Evolutionary conservation across 2,329 filamentous ascomycete species (phyloP).

Genomic region (Penicillium oxalicum): DNA sequence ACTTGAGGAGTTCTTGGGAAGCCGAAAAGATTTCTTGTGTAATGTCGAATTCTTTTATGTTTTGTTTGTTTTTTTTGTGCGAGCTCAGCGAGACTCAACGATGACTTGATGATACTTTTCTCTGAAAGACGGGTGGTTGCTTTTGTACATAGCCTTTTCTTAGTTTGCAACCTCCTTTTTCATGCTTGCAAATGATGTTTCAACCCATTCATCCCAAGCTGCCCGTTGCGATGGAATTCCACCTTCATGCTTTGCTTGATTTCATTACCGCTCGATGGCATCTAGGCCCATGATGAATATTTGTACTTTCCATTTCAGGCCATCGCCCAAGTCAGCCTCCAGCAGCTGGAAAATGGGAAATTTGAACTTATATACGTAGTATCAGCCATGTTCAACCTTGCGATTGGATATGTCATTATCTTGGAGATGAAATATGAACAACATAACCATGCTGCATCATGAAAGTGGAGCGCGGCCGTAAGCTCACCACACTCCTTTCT

Average conservation of each 20-base stretch:
- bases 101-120: background rate
- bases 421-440: too few species aligned
- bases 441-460: too few species aligned
- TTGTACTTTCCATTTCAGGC: conserved; percentile 1
- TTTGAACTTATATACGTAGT: background rate
- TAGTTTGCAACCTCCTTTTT: conserved; percentile 4
- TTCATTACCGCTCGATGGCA: conserved; percentile 10
- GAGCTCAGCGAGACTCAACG: background rate
- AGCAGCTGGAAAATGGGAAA: conserved; percentile 3
- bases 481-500: too few species aligned
- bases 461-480: too few species aligned
- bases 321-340: conserved; percentile 6
- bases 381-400: too few species aligned
- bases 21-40: too few species aligned
- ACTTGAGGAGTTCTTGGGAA: background rate
- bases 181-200: background rate
- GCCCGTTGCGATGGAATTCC: background rate
- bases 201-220: background rate
- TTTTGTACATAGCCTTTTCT: conserved; percentile 9
- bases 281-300: conserved; percentile 11
- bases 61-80: conserved; percentile 1
- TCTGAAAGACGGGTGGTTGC: background rate
- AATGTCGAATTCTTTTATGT: too few species aligned
- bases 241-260: too few species aligned
- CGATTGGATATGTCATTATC: too few species aligned